A percentile compares a stretch with the other conserved stretches of the same genome.
phyloP scores from a whole-genome alignment of 1,284 basidiomycete species.

The Coniferiporia sulphurascens region DNA sequence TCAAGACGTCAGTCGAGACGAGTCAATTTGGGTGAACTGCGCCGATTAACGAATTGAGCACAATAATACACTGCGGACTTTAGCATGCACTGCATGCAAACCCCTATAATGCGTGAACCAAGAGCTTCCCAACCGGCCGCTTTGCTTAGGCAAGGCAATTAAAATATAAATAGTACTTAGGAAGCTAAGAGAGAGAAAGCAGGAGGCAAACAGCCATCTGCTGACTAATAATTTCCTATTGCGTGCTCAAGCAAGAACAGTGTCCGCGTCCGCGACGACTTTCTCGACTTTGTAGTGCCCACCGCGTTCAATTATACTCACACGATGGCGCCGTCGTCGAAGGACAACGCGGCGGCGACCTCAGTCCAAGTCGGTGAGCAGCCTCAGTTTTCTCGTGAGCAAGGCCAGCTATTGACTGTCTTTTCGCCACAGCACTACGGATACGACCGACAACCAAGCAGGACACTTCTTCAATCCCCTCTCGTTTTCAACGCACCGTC shows the following conservation, averaged over 20 bases:
- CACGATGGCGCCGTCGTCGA: conserved; percentile 64
- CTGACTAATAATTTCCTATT: conserved; percentile 1
- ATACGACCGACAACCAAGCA: conserved; percentile 86
- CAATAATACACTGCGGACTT: no score
- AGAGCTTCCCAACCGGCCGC: no score
- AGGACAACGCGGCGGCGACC: conserved; percentile 52
- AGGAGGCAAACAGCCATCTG: not conserved
- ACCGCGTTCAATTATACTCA: conserved; percentile 16
- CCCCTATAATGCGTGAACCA: no score
- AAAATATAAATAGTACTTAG: no score
- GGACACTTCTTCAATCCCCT: conserved; percentile 81
- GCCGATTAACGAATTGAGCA: no score
- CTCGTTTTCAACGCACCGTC: conserved; percentile 88
- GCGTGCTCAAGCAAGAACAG: not conserved
- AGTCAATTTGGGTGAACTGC: no score
- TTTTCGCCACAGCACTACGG: conserved; percentile 66
- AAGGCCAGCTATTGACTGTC: not conserved
- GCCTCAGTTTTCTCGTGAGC: not conserved
- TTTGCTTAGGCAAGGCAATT: no score
- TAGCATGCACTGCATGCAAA: no score
- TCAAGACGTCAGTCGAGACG: no score
- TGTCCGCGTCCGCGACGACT: conserved; percentile 2
- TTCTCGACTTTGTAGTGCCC: conserved; percentile 3
- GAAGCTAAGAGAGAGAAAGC: no score
- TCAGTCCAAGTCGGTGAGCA: conserved; percentile 83